These are phyloP conservation scores for Periconia digitata DNA, from an alignment of 2,329 filamentous ascomycete genomes.

Conservation along the genomic window DNA sequence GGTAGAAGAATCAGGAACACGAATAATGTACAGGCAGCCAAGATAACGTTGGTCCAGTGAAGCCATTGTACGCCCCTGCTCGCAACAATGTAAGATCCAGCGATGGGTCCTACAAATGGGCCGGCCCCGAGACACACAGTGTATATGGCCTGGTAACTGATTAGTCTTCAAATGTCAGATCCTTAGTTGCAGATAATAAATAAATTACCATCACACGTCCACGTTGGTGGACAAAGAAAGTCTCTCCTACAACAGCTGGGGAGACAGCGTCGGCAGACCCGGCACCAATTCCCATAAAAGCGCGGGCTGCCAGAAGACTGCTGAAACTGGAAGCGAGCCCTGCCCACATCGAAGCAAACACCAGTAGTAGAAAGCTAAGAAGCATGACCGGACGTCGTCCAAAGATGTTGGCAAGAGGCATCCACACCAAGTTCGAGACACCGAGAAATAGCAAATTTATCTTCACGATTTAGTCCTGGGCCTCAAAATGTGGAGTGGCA, in stretches of 20 bases:
- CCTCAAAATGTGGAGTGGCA: not conserved
- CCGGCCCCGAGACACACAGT: slow-evolving; percentile 44
- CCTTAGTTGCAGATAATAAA: no score
- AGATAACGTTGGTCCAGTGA: slow-evolving; percentile 46
- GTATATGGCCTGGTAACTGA: slow-evolving; percentile 39
- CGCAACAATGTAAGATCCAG: slow-evolving; percentile 46
- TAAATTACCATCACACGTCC: slow-evolving; percentile 42
- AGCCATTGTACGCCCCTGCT: slow-evolving; percentile 40
- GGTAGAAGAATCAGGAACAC: slow-evolving; percentile 42
- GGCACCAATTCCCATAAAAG: slow-evolving; percentile 42
- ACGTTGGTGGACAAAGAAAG: slow-evolving; percentile 47
- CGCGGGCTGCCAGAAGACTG: slow-evolving; percentile 41
- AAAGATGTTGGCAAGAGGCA: slow-evolving; percentile 45
- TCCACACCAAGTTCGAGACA: slow-evolving; percentile 44
- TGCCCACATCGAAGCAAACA: slow-evolving; percentile 44
- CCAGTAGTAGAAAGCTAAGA: slow-evolving; percentile 35
- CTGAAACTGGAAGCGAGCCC: slow-evolving; percentile 40
- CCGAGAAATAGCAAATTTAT: slow-evolving; percentile 43
- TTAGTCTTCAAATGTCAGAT: not conserved
- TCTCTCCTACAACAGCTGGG: slow-evolving; percentile 45
- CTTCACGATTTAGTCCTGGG: slow-evolving; percentile 1
- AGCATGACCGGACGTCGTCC: slow-evolving; percentile 44
- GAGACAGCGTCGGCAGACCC: slow-evolving; percentile 44
- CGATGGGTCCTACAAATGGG: slow-evolving; percentile 42
- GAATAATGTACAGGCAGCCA: slow-evolving; percentile 34